Evolutionary conservation across 345 rosid genomes (phyloP).

Genomic region (Hirschfeldia incana): DNA sequence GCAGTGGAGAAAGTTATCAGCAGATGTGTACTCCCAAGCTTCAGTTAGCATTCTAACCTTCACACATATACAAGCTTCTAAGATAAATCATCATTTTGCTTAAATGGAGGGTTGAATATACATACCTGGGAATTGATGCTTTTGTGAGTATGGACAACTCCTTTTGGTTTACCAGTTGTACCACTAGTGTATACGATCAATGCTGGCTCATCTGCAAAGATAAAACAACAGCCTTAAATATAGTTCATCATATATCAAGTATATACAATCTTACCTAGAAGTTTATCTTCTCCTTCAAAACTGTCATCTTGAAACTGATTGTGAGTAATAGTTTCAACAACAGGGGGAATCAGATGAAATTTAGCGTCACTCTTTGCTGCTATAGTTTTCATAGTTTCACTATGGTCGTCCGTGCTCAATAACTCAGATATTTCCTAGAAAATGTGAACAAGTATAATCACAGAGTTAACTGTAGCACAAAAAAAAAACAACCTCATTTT

Average conservation of each 20-base stretch:
- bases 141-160: conserved; percentile 90
- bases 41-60: conserved; percentile 83
- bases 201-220: conserved; percentile 76
- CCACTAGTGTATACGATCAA: conserved; percentile 93
- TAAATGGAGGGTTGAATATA: conserved; percentile 1
- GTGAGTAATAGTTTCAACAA: conserved; percentile 36
- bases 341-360: conserved; percentile 69
- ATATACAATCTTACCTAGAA: conserved; percentile 38
- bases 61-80: conserved; percentile 20
- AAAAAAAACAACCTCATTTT: background rate
- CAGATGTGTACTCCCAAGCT: conserved; percentile 87
- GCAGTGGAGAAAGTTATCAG: conserved; percentile 86
- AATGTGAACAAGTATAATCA: background rate
- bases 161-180: conserved; percentile 97
- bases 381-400: conserved; percentile 61
- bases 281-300: conserved; percentile 41
- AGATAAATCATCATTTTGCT: background rate
- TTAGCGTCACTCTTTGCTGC: conserved; percentile 67
- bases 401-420: conserved; percentile 75
- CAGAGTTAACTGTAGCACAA: conserved; percentile 2
- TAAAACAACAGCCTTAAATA: conserved; percentile 1
- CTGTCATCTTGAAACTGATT: conserved; percentile 43
- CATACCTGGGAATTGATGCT: conserved; percentile 82
- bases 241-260: conserved; percentile 16
- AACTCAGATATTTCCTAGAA: conserved; percentile 73